phyloP scores from a whole-genome alignment of 176 grass and related monocot genomes.

The Avena eriantha region DNA sequence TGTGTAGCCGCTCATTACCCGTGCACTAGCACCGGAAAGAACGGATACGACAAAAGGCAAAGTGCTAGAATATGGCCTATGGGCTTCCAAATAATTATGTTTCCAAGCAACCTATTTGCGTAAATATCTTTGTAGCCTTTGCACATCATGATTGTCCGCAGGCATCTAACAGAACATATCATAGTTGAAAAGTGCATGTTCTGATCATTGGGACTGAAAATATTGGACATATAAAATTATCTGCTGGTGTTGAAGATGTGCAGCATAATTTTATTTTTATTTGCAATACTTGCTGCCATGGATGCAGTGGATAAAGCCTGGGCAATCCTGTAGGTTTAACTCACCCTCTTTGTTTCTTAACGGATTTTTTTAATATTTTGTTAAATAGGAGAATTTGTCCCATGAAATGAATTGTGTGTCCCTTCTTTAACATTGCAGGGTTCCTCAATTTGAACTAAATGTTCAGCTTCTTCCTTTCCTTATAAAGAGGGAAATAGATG shows the following conservation, averaged over 20 bases:
- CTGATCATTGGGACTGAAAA: conserved; percentile 7
- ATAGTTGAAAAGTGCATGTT: neutral
- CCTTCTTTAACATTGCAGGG: neutral
- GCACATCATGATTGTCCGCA: neutral
- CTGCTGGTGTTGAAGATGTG: neutral
- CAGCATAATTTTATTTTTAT: conserved; percentile 11
- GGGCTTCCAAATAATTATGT: conserved; percentile 6
- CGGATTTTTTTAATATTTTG: neutral
- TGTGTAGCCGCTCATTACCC: neutral
- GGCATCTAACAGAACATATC: neutral
- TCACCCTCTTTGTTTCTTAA: neutral
- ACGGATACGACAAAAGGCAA: neutral
- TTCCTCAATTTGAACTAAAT: neutral
- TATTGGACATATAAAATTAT: neutral
- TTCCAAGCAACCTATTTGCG: neutral
- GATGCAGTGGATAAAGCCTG: conserved; percentile 14
- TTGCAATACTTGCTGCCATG: neutral
- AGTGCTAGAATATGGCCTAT: conserved; percentile 13
- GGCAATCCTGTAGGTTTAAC: neutral
- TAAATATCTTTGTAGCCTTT: conserved; percentile 22
- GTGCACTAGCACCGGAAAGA: neutral
- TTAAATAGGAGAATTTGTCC: neutral
- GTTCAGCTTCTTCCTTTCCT: neutral
- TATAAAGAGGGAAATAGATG: neutral
- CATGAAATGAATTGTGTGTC: neutral